Evolutionary conservation across 2,329 filamentous ascomycete species (phyloP).

Genomic region (Paecilomyces formosus): DNA sequence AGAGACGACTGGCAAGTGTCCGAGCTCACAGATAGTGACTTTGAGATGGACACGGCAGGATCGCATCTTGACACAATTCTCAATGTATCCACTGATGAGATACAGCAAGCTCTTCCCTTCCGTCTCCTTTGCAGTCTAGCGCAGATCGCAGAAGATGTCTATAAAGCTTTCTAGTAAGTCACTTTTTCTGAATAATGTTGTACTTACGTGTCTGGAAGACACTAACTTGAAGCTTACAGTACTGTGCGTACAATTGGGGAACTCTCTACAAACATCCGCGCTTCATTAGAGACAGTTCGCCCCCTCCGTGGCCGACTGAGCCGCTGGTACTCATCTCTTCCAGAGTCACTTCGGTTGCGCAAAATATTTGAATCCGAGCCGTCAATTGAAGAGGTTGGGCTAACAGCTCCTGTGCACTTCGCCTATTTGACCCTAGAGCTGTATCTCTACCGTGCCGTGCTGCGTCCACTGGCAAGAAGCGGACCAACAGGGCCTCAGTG

Average conservation of each 20-base stretch:
- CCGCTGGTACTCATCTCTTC: conserved; percentile 22
- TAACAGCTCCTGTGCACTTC: conserved; percentile 22
- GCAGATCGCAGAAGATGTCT: conserved; percentile 22
- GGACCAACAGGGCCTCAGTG: conserved; percentile 16
- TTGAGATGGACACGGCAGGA: conserved; percentile 13
- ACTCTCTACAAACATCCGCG: conserved; percentile 20
- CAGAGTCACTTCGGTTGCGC: conserved; percentile 19
- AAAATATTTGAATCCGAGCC: conserved; percentile 17
- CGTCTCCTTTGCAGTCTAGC: conserved; percentile 19
- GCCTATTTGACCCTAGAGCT: conserved; percentile 29
- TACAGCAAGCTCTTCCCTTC: conserved; percentile 19
- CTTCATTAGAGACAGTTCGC: conserved; percentile 20
- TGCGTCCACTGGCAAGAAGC: conserved; percentile 16
- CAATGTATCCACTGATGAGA: conserved; percentile 7
- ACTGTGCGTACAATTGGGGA: conserved; percentile 22
- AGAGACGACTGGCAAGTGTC: conserved; percentile 28
- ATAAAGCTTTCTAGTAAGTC: conserved; percentile 24
- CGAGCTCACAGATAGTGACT: conserved; percentile 21
- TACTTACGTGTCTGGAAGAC: neutral
- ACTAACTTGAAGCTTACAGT: conserved; percentile 6
- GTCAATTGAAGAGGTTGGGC: conserved; percentile 4
- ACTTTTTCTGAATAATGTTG: neutral
- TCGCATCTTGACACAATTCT: neutral
- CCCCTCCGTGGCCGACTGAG: conserved; percentile 21
- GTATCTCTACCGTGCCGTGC: conserved; percentile 26